phyloP scores from a whole-genome alignment of 2,329 filamentous ascomycete species.

The Monosporascus cannonballus region DNA sequence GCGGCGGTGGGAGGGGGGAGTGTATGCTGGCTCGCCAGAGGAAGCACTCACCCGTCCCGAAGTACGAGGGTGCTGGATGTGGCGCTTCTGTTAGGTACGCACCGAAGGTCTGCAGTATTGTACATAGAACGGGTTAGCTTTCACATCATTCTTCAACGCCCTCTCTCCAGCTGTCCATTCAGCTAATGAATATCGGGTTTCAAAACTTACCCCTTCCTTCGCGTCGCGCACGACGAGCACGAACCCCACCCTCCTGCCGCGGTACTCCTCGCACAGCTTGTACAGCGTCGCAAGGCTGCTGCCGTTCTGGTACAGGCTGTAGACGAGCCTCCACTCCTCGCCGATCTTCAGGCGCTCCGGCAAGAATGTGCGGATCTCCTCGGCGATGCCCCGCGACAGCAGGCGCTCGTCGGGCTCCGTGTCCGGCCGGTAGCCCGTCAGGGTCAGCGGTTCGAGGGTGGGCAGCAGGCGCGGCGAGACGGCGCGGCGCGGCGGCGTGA shows the following conservation, averaged over 20 bases:
- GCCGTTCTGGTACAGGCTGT: constrained; percentile 88
- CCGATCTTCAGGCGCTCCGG: constrained; percentile 81
- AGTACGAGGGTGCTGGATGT: constrained; percentile 77
- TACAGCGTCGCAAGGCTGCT: constrained; percentile 84
- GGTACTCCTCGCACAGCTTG: constrained; percentile 63
- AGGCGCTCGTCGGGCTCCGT: constrained; percentile 58
- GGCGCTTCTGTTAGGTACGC: constrained; percentile 90
- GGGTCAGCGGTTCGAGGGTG: constrained; percentile 72
- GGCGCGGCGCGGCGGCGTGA: constrained; percentile 54
- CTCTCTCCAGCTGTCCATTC: neutral
- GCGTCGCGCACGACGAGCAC: constrained; percentile 81
- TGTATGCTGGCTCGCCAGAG: constrained; percentile 73
- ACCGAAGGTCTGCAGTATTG: constrained; percentile 62
- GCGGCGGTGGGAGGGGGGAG: constrained; percentile 62
- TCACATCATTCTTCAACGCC: no score
- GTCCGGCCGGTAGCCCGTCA: constrained; percentile 59
- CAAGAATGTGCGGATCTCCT: constrained; percentile 86
- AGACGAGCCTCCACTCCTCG: constrained; percentile 80
- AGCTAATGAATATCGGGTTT: neutral
- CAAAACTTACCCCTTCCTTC: constrained; percentile 58
- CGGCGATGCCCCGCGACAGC: constrained; percentile 68
- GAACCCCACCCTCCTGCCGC: constrained; percentile 72
- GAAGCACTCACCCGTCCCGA: constrained; percentile 94
- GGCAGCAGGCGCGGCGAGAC: constrained; percentile 81
- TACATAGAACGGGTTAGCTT: no score